These are phyloP conservation scores for Suhomyces terraborum DNA, from an alignment of 1,139 yeast genomes.

Conservation along the genomic window DNA sequence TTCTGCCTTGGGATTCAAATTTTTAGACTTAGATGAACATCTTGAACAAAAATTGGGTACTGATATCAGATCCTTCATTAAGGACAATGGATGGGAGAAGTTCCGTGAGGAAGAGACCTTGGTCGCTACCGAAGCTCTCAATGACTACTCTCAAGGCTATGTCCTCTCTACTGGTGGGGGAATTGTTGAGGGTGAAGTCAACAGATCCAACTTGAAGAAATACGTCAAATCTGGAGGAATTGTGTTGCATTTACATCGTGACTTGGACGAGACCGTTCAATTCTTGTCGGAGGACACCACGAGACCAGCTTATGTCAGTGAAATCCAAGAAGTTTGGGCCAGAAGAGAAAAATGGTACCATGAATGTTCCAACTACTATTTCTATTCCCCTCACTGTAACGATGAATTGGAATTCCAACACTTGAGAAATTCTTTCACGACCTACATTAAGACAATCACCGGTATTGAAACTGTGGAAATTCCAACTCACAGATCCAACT, in stretches of 20 bases:
- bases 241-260: constrained; percentile 89
- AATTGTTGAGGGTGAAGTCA: constrained; percentile 74
- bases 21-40: constrained; percentile 75
- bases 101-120: constrained; percentile 73
- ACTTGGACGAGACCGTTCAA: constrained; percentile 73
- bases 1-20: constrained; percentile 64
- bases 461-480: constrained; percentile 50
- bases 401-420: constrained; percentile 55
- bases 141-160: constrained; percentile 52
- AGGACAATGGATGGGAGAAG: constrained; percentile 77
- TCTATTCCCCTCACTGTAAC: constrained; percentile 74
- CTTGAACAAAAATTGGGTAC: constrained; percentile 58
- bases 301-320: constrained; percentile 84
- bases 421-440: constrained; percentile 60
- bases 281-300: constrained; percentile 76
- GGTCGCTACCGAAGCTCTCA: constrained; percentile 55
- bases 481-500: constrained; percentile 63
- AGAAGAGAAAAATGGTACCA: constrained; percentile 80
- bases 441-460: constrained; percentile 61
- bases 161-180: constrained; percentile 98
- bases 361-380: constrained; percentile 76
- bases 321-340: constrained; percentile 79
- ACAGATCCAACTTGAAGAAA: constrained; percentile 61
- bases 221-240: constrained; percentile 64
- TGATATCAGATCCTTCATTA: constrained; percentile 68